phyloP scores from a whole-genome alignment of 352 stramenopile species.

The Globisporangium middletonii region DNA sequence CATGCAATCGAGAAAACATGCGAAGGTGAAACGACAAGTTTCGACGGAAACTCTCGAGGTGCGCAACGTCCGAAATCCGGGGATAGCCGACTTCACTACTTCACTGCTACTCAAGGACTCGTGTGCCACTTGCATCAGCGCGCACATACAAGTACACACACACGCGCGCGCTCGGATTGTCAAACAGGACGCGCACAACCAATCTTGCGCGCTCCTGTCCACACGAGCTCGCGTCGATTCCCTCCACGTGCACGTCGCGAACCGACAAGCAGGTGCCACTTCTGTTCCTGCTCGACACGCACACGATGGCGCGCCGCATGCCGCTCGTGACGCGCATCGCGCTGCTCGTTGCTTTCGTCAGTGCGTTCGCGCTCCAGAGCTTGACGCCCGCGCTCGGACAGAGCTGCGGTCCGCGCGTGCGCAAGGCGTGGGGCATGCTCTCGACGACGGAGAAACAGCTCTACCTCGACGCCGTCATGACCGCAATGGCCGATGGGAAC shows the following conservation, averaged over 20 bases:
- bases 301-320: neutral
- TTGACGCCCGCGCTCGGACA: constrained; percentile 9
- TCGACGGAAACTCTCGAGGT: too few species aligned
- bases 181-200: neutral
- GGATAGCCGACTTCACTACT: too few species aligned
- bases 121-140: too few species aligned
- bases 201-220: neutral
- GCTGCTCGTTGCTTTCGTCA: neutral
- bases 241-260: neutral
- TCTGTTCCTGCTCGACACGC: neutral
- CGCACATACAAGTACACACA: too few species aligned
- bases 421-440: constrained; percentile 38
- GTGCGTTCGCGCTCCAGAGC: neutral
- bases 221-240: neutral
- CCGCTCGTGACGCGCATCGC: neutral
- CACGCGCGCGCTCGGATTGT: neutral
- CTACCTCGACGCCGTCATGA: constrained; percentile 48
- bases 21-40: too few species aligned
- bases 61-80: too few species aligned
- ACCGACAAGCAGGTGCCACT: neutral
- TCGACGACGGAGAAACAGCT: constrained; percentile 44
- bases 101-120: too few species aligned
- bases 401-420: constrained; percentile 36
- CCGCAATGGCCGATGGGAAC: constrained; percentile 34
- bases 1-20: too few species aligned